Evolutionary conservation across 192 early-diverging fungal genomes (phyloP), one percentile per base, ranked within the genome.

Genomic region (Coemansia sp.): DNA sequence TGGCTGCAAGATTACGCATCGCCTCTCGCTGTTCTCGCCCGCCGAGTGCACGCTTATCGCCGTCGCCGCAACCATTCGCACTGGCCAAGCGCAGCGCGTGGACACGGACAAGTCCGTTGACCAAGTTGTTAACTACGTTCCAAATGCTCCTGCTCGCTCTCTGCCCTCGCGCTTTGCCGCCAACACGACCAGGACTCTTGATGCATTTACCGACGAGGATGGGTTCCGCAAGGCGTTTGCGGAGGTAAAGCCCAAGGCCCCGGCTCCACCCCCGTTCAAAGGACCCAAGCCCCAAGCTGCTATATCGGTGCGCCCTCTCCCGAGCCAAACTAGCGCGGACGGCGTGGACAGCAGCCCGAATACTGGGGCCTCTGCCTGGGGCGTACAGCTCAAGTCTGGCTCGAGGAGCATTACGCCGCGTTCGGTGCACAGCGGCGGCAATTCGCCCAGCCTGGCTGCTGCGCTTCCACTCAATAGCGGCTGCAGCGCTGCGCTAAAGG

Each of bases 151-250:
- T 5, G 72, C 72, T 4, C 39, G 66, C 21, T 76, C 72, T 1
- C 53, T 76, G 30, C 72, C 72, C 0, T 60, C 72, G 41, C 30
- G 72, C 9, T 76, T 68, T 51, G 60, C 66, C 21, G 56, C 32
- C 8, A 63, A 51, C 46, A 54, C 56, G 17, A 65, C 72, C 18
- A 63, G 43, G 41, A 30, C 40, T 2, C 58, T 76, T 9, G 72
- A 76, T 35, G 72, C 46, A 1, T 76, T 76, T 39, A 69, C 72
- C 6, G 58, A 76, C 21, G 72, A 76, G 23, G 47, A 55, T 7
- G 72, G 62, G 5, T 76, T 76, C 61, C 72, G 72, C 49, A 60
- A 65, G 49, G 72, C 66, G 4, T 76, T 76, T 37, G 41, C 57
- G 14, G 42, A 46, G 25, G 65, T 76, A 15, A 56, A 66, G 4